A percentile compares a stretch with the other conserved stretches of the same genome.
Conservation (phyloP, 257 asterid genomes). For the Lantana camara region DNA sequence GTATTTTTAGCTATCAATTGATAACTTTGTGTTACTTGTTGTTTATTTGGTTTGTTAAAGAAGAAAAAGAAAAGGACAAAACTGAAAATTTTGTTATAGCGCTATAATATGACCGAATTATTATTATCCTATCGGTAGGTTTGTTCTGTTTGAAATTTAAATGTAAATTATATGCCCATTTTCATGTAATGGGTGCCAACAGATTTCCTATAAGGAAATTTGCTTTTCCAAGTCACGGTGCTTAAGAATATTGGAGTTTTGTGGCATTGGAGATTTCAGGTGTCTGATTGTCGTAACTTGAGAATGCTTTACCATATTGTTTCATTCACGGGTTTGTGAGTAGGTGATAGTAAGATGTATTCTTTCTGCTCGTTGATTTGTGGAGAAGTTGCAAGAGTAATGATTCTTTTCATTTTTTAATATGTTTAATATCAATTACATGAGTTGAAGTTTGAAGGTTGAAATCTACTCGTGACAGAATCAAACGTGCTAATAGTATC, state of each 20-base stretch:
- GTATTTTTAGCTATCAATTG: constrained; percentile 11
- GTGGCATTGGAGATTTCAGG: constrained; percentile 6
- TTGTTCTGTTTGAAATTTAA: not conserved
- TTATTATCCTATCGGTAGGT: not conserved
- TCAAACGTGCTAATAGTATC: not conserved
- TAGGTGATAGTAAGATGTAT: not conserved
- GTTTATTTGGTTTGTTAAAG: not conserved
- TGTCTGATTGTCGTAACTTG: constrained; percentile 6
- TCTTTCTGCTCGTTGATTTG: not conserved
- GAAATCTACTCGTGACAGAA: constrained; percentile 4
- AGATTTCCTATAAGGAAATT: constrained; percentile 2
- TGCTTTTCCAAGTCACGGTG: not conserved
- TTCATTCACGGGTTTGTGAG: not conserved
- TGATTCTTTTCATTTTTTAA: not conserved
- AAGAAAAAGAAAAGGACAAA: not conserved
- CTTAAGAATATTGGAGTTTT: constrained; percentile 6
- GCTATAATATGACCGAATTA: not conserved
- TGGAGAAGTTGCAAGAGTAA: constrained; percentile 8
- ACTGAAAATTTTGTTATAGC: not conserved
- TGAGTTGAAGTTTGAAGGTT: not conserved
- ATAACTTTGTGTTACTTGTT: not conserved
- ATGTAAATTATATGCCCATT: too few species aligned
- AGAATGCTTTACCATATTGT: not conserved
- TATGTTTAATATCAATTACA: not conserved
- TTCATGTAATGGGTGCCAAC: not conserved